A percentile compares a stretch with the other conserved stretches of the same genome.
These are phyloP conservation scores for Cladosporium phlei DNA, from an alignment of 2,329 filamentous ascomycete species.

Conservation along the genomic window DNA sequence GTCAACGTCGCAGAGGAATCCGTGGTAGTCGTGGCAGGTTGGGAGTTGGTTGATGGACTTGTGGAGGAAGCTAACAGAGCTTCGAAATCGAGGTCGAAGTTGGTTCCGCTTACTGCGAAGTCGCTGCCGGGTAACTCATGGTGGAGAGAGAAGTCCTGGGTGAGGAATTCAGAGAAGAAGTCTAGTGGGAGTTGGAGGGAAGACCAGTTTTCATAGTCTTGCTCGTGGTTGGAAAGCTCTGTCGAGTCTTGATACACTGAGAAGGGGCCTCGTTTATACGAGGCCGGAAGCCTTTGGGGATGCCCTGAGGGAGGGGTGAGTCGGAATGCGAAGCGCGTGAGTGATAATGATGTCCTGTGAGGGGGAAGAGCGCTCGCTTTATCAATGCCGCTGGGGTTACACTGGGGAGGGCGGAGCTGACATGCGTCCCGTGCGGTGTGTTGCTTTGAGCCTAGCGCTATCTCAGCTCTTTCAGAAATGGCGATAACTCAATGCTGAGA, in stretches of 20 bases:
- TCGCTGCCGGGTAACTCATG: conserved; percentile 2
- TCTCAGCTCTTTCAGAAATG: no score
- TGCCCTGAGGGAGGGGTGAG: conserved; percentile 1
- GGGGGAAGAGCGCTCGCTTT: conserved; percentile 4
- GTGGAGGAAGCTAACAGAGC: conserved; percentile 2
- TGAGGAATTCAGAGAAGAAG: conserved; percentile 14
- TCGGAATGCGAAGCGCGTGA: conserved; percentile 5
- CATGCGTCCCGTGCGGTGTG: not conserved
- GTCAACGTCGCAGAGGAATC: conserved; percentile 4
- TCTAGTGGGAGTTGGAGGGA: conserved; percentile 12
- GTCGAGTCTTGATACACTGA: conserved; percentile 11
- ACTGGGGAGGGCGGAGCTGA: conserved; percentile 1
- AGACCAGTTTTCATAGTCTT: conserved; percentile 13
- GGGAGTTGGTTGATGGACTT: not conserved
- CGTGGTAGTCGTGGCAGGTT: conserved; percentile 1
- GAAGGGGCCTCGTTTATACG: conserved; percentile 12
- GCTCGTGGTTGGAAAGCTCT: not conserved
- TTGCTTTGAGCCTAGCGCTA: not conserved
- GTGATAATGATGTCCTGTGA: conserved; percentile 11
- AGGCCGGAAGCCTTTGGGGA: conserved; percentile 11
- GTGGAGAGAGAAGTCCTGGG: conserved; percentile 8
- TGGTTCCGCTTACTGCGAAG: not conserved
- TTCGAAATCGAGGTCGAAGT: conserved; percentile 11
- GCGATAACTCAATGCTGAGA: no score
- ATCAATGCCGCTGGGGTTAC: conserved; percentile 4